Percentiles rank a stretch among this genome's conserved stretches.
Conservation (phyloP, 2,329 filamentous ascomycete species). For the Diaporthe amygdali region DNA sequence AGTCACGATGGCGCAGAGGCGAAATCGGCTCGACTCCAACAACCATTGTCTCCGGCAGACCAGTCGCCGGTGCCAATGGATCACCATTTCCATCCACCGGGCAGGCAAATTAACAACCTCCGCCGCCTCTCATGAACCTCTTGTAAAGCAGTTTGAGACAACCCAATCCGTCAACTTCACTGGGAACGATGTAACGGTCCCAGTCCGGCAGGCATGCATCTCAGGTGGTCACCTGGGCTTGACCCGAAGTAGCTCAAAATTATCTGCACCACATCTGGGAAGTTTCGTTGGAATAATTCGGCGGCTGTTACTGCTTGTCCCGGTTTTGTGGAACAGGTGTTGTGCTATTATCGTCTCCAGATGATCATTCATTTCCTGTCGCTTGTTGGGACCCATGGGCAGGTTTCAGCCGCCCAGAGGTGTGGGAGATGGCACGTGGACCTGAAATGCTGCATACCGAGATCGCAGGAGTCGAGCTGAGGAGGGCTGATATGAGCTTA, state of each 20-base stretch:
- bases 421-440: slow-evolving; percentile 4
- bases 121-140: neutral
- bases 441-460: slow-evolving; percentile 9
- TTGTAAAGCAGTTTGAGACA: neutral
- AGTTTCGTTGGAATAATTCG: neutral
- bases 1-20: slow-evolving; percentile 4
- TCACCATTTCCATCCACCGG: neutral
- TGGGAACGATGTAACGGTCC: slow-evolving; percentile 6
- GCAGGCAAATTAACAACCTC: slow-evolving; percentile 6
- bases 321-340: neutral
- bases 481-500: slow-evolving; percentile 9
- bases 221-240: neutral
- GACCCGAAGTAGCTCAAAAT: neutral
- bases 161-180: neutral
- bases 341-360: slow-evolving; percentile 5
- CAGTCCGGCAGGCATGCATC: slow-evolving; percentile 16
- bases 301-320: slow-evolving; percentile 13
- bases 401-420: slow-evolving; percentile 12
- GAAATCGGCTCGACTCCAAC: slow-evolving; percentile 16
- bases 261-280: neutral
- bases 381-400: neutral
- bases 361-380: slow-evolving; percentile 8
- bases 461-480: slow-evolving; percentile 16
- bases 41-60: neutral
- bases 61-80: slow-evolving; percentile 4